Evolutionary conservation across 2,329 filamentous ascomycete genomes (phyloP), one percentile per base, ranked within the genome.

Genomic region (Aschersonia sp.): DNA sequence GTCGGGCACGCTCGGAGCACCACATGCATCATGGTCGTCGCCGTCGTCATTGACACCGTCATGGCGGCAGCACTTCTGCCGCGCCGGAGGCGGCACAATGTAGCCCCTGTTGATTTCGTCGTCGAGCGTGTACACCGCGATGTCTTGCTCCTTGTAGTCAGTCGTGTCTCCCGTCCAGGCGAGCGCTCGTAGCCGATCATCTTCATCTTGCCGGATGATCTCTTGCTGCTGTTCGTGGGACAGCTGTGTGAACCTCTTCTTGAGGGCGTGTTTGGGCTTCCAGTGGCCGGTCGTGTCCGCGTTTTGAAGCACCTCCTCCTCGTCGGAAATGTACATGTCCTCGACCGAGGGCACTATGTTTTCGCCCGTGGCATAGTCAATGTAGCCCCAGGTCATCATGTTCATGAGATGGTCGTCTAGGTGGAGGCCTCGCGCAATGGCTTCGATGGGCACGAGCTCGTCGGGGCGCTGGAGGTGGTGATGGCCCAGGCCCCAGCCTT

Each of bases 351-450:
- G 73, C 0, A 71, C 66, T 5, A 76, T 55, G 57, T 79, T 72
- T 51, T 66, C 58, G 45, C 74, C 70, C 1, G 69, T 76, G 5
- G 58, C 45, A 46, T 67, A 70, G 59, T 83, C 70, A 31, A 81
- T 64, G 56, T 74, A 74, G 1, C 84, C 83, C 68, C 76, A 85
- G 12, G 76, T 51, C 53, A 80, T 67, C 70, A 84, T 80, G 49
- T 72, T 65, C 11, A 71, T 54, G 44, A 80, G 66, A 54, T 74
- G 68, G 10, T 66, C 51, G 47, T 79, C 67, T n/a, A 85, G 58
- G 29, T 69, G 52, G 35, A 84, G 57, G 0, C 67, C 59, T 12
- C 83, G 65, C 12, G 69, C 63, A 0, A 72, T 59, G 0, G 71
- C 65, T 56, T 87, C 83, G 10, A 66, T 56, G 41, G 76, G 62